These are phyloP conservation scores for Colletotrichum somersetense DNA, from an alignment of 2,329 filamentous ascomycete species.

Conservation along the genomic window DNA sequence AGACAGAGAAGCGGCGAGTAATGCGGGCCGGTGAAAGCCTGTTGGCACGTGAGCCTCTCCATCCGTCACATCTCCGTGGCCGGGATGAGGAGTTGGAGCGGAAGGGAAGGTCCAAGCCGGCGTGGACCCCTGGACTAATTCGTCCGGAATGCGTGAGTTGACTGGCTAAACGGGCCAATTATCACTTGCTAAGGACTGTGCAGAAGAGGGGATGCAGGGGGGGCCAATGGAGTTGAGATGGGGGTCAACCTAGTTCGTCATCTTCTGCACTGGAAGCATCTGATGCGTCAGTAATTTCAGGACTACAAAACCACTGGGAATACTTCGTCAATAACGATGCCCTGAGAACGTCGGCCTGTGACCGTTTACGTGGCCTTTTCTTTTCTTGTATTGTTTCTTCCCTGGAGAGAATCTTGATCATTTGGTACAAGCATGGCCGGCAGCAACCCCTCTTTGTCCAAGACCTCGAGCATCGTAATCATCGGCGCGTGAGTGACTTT, in stretches of 20 bases:
- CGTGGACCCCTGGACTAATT: conserved; percentile 6
- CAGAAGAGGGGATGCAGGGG: conserved; percentile 9
- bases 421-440: conserved; percentile 8
- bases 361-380: not conserved
- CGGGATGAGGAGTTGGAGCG: conserved; percentile 11
- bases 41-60: conserved; percentile 23
- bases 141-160: conserved; percentile 10
- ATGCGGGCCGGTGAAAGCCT: conserved; percentile 26
- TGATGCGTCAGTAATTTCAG: too few species aligned
- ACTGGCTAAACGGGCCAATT: conserved; percentile 13
- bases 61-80: conserved; percentile 20
- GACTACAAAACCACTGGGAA: not conserved
- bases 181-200: not conserved
- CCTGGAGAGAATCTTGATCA: not conserved
- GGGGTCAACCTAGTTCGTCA: not conserved
- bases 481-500: conserved; percentile 37
- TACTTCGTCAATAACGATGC: not conserved
- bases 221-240: conserved; percentile 8
- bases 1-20: conserved; percentile 13
- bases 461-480: conserved; percentile 36
- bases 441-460: not conserved
- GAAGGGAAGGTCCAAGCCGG: conserved; percentile 40
- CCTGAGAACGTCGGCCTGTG: not conserved
- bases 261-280: not conserved
- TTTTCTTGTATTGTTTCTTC: not conserved